Evolutionary conservation across 1,284 basidiomycete genomes (phyloP), one percentile per base, ranked within the genome.

Genomic region (Rhizopogon hawkerae): DNA sequence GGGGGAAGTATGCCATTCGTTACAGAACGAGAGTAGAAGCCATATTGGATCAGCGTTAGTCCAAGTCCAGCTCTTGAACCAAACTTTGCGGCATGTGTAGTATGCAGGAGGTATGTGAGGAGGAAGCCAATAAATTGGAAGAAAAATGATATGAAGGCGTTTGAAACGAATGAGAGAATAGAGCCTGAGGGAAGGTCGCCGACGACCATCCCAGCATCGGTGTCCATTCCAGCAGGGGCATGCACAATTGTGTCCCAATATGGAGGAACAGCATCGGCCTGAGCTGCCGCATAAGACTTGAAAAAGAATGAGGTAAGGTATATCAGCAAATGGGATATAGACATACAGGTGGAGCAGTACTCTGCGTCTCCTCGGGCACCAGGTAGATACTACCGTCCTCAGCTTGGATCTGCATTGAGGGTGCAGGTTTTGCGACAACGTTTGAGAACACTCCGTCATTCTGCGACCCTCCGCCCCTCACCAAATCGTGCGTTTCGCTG

Each of bases 191-290:
- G 84, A 10, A 89, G 76, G 55, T 86, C 80, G 45, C 86, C 85
- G 53, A 89, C 79, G 60, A 89, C 75, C 71, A 88, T 79, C 58
- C 83, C 81, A 4, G 74, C 74, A 53, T 74, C 73, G 3, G 72
- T 69, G 35, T 77, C 74, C 18, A 74, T 52, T 24, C 72, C 70
- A 3, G 73, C 67, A 0, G 86, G 84, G 0, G 84, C 82, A 51
- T 95, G 88, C 11, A 97, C 83, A 0, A 92, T 94, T 1, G 91
- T 97, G 66, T 98, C 95, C 90, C 93, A 98, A 68, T 98, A 98
- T 0, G 92, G 81, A 0, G 95, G 96, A 0, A 91, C 93, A 0
- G 91, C 80, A 63, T 99, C 95, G 7, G 86, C 82, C 52, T 94
- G 85, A 1, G 95, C 95, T 18, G 84, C 77, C 36, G 83, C 79